Conservation (phyloP, 169 alveolate species). For the Babesia bigemina region DNA sequence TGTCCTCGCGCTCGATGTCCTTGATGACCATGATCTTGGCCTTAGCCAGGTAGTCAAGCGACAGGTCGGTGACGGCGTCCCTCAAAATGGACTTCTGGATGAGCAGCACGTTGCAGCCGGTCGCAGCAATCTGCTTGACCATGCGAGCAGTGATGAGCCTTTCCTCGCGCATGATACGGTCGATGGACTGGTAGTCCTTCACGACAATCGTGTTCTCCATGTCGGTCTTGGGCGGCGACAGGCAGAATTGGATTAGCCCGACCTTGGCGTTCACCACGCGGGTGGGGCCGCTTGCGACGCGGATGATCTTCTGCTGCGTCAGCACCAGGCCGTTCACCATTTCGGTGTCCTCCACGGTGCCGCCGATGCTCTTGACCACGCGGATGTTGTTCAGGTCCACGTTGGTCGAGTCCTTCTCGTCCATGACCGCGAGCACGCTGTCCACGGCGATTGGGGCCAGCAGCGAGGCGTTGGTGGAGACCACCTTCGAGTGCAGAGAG, state of each 20-base stretch:
- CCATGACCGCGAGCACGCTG: conserved; percentile 88
- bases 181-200: conserved; percentile 90
- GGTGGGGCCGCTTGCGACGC: conserved; percentile 96
- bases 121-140: conserved; percentile 95
- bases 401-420: conserved; percentile 76
- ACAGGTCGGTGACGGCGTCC: conserved; percentile 96
- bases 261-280: conserved; percentile 92
- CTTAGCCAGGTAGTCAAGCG: conserved; percentile 96
- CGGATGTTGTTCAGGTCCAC: conserved; percentile 88
- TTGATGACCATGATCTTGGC: conserved; percentile 96
- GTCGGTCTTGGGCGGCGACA: conserved; percentile 99
- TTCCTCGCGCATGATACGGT: conserved; percentile 96
- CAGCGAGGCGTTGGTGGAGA: conserved; percentile 93
- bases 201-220: conserved; percentile 96
- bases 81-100: conserved; percentile 97
- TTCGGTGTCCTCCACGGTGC: conserved; percentile 98
- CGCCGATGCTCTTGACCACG: conserved; percentile 94
- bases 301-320: conserved; percentile 92
- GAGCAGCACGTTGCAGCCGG: conserved; percentile 98
- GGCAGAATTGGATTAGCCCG: conserved; percentile 97
- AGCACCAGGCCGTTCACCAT: conserved; percentile 97
- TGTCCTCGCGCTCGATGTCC: conserved; percentile 97
- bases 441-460: conserved; percentile 99
- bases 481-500: conserved; percentile 96
- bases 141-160: conserved; percentile 93